These are phyloP conservation scores for Cerioporus squamosus DNA, from an alignment of 1,284 basidiomycete genomes.

Conservation along the genomic window DNA sequence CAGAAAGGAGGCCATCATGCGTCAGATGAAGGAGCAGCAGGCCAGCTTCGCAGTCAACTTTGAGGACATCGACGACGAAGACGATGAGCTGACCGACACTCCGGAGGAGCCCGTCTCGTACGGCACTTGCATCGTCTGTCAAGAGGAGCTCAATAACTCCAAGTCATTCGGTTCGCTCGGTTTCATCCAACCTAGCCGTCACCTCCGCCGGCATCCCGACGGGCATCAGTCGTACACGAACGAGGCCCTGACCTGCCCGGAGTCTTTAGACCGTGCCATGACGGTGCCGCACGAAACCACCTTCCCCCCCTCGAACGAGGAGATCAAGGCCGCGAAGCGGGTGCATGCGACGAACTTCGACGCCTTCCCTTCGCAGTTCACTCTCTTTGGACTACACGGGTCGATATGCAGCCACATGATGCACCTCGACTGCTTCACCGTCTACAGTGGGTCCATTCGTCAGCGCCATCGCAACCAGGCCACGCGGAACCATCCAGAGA, in stretches of 20 bases:
- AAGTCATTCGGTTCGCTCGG: slow-evolving; percentile 90
- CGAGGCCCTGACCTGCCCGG: slow-evolving; percentile 70
- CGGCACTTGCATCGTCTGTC: slow-evolving; percentile 97
- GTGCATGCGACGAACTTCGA: slow-evolving; percentile 61
- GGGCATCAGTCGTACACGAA: slow-evolving; percentile 72
- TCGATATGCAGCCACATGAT: slow-evolving; percentile 98
- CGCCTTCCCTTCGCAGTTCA: slow-evolving; percentile 74
- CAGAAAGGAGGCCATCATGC: slow-evolving; percentile 89
- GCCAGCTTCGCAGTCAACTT: slow-evolving; percentile 82
- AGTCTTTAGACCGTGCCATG: slow-evolving; percentile 67
- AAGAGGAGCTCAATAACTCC: slow-evolving; percentile 84
- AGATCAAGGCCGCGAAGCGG: slow-evolving; percentile 53
- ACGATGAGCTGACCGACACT: slow-evolving; percentile 56
- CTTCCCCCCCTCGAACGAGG: slow-evolving; percentile 61
- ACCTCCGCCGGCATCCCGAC: slow-evolving; percentile 82
- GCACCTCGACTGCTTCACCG: slow-evolving; percentile 95
- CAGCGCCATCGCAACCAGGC: slow-evolving; percentile 90
- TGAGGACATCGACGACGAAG: slow-evolving; percentile 60
- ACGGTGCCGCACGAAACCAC: slow-evolving; percentile 31
- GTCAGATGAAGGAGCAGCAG: slow-evolving; percentile 91
- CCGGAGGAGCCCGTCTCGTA: slow-evolving; percentile 61
- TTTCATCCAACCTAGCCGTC: slow-evolving; percentile 86
- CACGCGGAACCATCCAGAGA: slow-evolving; percentile 94
- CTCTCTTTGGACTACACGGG: slow-evolving; percentile 85
- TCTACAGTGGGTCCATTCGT: slow-evolving; percentile 87